Evolutionary conservation across 306 rosid species (phyloP), one percentile per base, ranked within the genome.

Genomic region (Senna siamea): DNA sequence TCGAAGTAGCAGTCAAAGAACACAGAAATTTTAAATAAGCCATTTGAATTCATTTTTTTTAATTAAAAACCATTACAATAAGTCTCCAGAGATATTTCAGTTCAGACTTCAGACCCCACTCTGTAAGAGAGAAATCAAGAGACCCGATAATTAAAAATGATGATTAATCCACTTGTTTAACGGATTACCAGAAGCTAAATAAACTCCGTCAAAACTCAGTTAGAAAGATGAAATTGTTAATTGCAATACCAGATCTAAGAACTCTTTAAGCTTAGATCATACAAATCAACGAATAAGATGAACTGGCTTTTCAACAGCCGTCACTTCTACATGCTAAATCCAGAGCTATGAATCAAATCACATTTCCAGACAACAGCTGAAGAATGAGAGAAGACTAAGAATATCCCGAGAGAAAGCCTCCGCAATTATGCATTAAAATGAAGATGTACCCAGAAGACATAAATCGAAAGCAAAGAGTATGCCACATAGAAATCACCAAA

Each of bases 201-300:
- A 7, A 71, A 70, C 9, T 62, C 32, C 53, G 43, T 15, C 28
- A 5, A n/a, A 40, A 51, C 68, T 50, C 26, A 46, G 12, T 15
- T 28, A 26, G 30, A 30, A 4, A 28, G 17, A 52, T 22, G 20
- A 23, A 58, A 55, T 8, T 5, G 50, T 23, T 1, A 65, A n/a
- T 28, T 7, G 13, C 41, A 77, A 66, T 10, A 23, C 48, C 69
- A 78, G 73, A 64, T 75, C 77, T 72, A 44, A 59, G 47, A 37
- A 72, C 52, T 6, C 50, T 20, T 46, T 35, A 7, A 63, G 53
- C 23, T 20, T 40, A 19, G 6, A 23, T 40, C 15, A 71, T 44
- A 22, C 14, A 50, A 34, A 54, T 2, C 30, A 52, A 62, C 22
- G 2, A 50, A 57, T 22, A 50, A 38, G 71, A 43, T 41, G 15